A percentile compares a stretch with the other conserved stretches of the same genome.
Conservation (phyloP, 352 stramenopile genomes). For the Phytophthora hybrid region DNA sequence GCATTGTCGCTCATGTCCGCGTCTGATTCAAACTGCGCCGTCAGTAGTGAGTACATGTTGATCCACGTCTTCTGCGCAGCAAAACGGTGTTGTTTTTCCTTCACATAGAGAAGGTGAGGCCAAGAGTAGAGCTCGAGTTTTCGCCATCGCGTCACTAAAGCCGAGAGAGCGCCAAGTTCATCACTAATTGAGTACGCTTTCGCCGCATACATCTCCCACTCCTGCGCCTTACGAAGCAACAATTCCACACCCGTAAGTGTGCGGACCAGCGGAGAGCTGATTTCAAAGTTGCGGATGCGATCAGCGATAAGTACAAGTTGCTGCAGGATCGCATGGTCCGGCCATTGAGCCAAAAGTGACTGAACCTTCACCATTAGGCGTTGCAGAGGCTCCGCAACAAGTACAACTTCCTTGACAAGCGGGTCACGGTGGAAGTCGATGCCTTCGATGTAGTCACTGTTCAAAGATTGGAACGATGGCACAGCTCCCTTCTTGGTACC, state of each 20-base stretch:
- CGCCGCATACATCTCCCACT: constrained; percentile 98
- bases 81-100: constrained; percentile 82
- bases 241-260: constrained; percentile 96
- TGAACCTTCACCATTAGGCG: constrained; percentile 91
- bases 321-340: constrained; percentile 97
- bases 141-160: constrained; percentile 97
- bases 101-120: constrained; percentile 93
- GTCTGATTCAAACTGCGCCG: constrained; percentile 77
- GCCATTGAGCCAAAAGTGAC: constrained; percentile 94
- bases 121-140: constrained; percentile 99
- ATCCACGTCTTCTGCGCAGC: constrained; percentile 89
- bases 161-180: constrained; percentile 92
- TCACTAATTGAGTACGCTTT: constrained; percentile 92
- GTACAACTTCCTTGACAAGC: constrained; percentile 93
- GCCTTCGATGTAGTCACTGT: constrained; percentile 76
- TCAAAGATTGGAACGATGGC: constrained; percentile 66
- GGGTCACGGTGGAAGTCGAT: constrained; percentile 96
- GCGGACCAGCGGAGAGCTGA: constrained; percentile 87
- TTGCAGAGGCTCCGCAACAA: constrained; percentile 89
- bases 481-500: constrained; percentile 40
- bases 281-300: constrained; percentile 89
- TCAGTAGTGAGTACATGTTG: constrained; percentile 89
- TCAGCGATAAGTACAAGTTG: constrained; percentile 93
- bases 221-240: constrained; percentile 96
- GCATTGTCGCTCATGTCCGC: constrained; percentile 15